phyloP scores from a whole-genome alignment of 2,329 filamentous ascomycete species.

The Neonectria faginata region DNA sequence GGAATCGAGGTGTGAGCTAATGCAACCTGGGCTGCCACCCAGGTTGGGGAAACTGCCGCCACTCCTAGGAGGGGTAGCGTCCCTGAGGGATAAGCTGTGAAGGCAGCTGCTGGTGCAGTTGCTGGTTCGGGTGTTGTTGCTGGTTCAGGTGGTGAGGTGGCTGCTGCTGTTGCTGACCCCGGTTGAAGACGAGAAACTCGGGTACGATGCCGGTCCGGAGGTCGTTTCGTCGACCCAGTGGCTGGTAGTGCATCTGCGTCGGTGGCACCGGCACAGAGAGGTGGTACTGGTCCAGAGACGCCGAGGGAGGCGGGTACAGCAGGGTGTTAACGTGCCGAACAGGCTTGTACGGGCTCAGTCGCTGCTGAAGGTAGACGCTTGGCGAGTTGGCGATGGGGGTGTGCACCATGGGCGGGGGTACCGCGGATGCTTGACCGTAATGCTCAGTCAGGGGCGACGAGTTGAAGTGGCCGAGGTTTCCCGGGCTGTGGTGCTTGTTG shows the following conservation, averaged over 20 bases:
- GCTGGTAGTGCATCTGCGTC: slow-evolving; percentile 85
- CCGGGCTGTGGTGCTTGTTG: slow-evolving; percentile 65
- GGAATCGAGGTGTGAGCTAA: slow-evolving; percentile 12
- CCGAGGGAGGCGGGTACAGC: slow-evolving; percentile 86
- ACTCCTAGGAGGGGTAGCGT: slow-evolving; percentile 52
- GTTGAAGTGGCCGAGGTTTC: slow-evolving; percentile 57
- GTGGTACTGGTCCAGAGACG: slow-evolving; percentile 80
- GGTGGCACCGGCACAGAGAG: slow-evolving; percentile 68
- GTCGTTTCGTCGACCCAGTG: slow-evolving; percentile 76
- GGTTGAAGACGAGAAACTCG: slow-evolving; percentile 61
- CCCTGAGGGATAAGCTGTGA: slow-evolving; percentile 48
- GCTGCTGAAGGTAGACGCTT: slow-evolving; percentile 86
- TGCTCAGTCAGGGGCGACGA: slow-evolving; percentile 79
- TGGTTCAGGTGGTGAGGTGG: neutral
- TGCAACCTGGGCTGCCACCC: slow-evolving; percentile 5
- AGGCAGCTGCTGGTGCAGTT: slow-evolving; percentile 39
- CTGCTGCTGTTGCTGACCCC: slow-evolving; percentile 47
- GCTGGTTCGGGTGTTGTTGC: neutral
- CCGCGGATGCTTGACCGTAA: slow-evolving; percentile 63
- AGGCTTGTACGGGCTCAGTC: slow-evolving; percentile 92
- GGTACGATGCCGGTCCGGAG: slow-evolving; percentile 79
- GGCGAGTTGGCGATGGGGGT: slow-evolving; percentile 84
- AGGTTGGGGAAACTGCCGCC: slow-evolving; percentile 34
- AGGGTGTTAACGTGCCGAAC: slow-evolving; percentile 90
- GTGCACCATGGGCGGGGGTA: slow-evolving; percentile 68